phyloP scores from a whole-genome alignment of 768 basidiomycete species.

The Rhodosporidiobolus odoratus region DNA sequence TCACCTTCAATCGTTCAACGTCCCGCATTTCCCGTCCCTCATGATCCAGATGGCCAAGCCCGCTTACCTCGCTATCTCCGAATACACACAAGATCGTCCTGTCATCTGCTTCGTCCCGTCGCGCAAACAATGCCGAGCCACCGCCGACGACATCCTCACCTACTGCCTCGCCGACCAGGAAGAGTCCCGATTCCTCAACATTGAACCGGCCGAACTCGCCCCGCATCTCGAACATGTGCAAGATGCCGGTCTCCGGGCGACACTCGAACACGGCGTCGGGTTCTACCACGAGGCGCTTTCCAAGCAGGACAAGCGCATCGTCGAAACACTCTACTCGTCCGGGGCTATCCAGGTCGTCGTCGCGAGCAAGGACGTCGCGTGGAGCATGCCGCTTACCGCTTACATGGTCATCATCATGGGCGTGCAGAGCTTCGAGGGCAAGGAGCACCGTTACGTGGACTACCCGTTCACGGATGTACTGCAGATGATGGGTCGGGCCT shows the following conservation, averaged over 20 bases:
- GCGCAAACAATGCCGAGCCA: slow-evolving; percentile 85
- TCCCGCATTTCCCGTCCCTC: slow-evolving; percentile 95
- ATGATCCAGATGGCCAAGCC: slow-evolving; percentile 99
- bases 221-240: slow-evolving; percentile 80
- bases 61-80: slow-evolving; percentile 83
- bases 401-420: slow-evolving; percentile 99
- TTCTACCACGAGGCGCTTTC: slow-evolving; percentile 91
- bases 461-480: slow-evolving; percentile 98
- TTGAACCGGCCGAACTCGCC: slow-evolving; percentile 71
- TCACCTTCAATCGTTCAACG: slow-evolving; percentile 88
- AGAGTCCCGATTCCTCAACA: slow-evolving; percentile 79
- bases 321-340: slow-evolving; percentile 83
- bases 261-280: slow-evolving; percentile 80
- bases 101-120: slow-evolving; percentile 91
- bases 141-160: slow-evolving; percentile 80
- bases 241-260: slow-evolving; percentile 70
- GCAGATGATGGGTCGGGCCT: slow-evolving; percentile 99
- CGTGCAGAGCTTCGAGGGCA: slow-evolving; percentile 93
- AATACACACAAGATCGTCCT: slow-evolving; percentile 77
- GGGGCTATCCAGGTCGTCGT: slow-evolving; percentile 92
- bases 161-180: slow-evolving; percentile 86
- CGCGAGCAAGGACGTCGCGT: slow-evolving; percentile 94
- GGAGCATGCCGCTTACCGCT: slow-evolving; percentile 86
- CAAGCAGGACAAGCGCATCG: slow-evolving; percentile 88
- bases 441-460: slow-evolving; percentile 95